Evolutionary conservation across 441 rosid species (phyloP).

Genomic region (Dalechampia spathulata): DNA sequence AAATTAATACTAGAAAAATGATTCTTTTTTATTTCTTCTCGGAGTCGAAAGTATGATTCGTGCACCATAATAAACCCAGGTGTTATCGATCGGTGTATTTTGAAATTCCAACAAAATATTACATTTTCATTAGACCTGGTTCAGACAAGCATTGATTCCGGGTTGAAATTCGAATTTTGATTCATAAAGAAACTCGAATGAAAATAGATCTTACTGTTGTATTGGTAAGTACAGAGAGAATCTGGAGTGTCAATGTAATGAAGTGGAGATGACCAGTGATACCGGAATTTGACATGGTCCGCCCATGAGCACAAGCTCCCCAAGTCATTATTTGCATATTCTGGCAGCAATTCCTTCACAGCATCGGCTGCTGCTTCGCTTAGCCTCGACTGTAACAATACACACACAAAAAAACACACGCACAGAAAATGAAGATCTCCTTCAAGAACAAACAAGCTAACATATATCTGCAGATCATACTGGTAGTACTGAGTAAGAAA

Average conservation of each 20-base stretch:
- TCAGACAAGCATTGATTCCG: too few species aligned
- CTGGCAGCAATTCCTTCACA: conserved; percentile 39
- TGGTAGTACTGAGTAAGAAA: too few species aligned
- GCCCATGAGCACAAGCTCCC: conserved; percentile 50
- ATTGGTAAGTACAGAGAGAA: conserved; percentile 35
- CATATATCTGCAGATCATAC: too few species aligned
- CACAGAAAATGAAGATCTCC: too few species aligned
- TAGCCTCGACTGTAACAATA: conserved; percentile 35
- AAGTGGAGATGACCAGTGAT: conserved; percentile 55
- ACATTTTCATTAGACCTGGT: too few species aligned
- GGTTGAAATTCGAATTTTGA: too few species aligned
- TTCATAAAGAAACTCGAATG: neutral
- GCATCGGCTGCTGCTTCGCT: conserved; percentile 38
- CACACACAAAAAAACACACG: neutral
- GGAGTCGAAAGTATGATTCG: too few species aligned
- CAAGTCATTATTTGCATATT: conserved; percentile 36
- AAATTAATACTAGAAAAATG: neutral
- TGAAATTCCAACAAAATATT: too few species aligned
- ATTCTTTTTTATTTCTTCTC: neutral
- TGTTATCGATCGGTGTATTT: too few species aligned
- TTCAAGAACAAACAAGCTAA: too few species aligned
- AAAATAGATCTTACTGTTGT: conserved; percentile 27
- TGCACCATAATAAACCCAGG: too few species aligned
- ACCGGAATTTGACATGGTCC: conserved; percentile 41
- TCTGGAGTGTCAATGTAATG: conserved; percentile 59